A percentile compares a stretch with the other conserved stretches of the same genome.
phyloP scores from a whole-genome alignment of 495 filamentous ascomycete genomes.

The Cryomyces minteri region DNA sequence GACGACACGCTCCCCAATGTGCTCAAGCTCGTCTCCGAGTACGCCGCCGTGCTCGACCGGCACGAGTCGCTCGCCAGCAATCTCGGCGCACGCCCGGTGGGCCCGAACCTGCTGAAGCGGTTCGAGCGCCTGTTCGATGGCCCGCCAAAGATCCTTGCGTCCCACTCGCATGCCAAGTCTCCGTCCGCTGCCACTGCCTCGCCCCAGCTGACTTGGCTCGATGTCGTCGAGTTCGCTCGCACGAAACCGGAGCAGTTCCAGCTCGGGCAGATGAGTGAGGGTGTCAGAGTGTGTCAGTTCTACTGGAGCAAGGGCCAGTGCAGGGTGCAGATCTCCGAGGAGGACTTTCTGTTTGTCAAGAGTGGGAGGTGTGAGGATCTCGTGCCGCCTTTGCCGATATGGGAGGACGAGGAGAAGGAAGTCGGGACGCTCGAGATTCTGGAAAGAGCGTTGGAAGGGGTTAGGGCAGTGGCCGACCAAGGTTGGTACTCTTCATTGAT shows the following conservation, averaged over 20 bases:
- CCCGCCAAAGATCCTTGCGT: conserved; percentile 47
- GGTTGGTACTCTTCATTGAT: conserved; percentile 4
- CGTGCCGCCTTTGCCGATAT: conserved; percentile 63
- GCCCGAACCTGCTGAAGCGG: conserved; percentile 64
- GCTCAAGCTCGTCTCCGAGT: conserved; percentile 52
- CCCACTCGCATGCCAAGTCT: conserved; percentile 40
- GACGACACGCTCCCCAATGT: conserved; percentile 43
- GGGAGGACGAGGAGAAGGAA: conserved; percentile 76
- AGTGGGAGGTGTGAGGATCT: conserved; percentile 72
- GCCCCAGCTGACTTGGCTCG: conserved; percentile 54
- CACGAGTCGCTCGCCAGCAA: conserved; percentile 76
- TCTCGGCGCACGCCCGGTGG: conserved; percentile 65
- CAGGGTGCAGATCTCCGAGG: conserved; percentile 70
- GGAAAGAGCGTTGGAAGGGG: conserved; percentile 51
- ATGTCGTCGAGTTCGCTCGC: conserved; percentile 70
- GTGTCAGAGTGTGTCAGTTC: conserved; percentile 57
- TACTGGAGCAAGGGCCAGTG: conserved; percentile 46
- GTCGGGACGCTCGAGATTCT: conserved; percentile 67
- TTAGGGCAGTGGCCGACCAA: conserved; percentile 59
- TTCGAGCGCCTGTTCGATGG: conserved; percentile 78
- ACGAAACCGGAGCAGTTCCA: conserved; percentile 65
- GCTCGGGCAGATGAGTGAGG: conserved; percentile 47
- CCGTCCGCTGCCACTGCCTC: conserved; percentile 29
- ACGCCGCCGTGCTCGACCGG: conserved; percentile 65
- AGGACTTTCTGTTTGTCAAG: conserved; percentile 65